A percentile compares a stretch with the other conserved stretches of the same genome.
Evolutionary conservation across 352 stramenopile species (phyloP).

Genomic region (Lagenidium giganteum): DNA sequence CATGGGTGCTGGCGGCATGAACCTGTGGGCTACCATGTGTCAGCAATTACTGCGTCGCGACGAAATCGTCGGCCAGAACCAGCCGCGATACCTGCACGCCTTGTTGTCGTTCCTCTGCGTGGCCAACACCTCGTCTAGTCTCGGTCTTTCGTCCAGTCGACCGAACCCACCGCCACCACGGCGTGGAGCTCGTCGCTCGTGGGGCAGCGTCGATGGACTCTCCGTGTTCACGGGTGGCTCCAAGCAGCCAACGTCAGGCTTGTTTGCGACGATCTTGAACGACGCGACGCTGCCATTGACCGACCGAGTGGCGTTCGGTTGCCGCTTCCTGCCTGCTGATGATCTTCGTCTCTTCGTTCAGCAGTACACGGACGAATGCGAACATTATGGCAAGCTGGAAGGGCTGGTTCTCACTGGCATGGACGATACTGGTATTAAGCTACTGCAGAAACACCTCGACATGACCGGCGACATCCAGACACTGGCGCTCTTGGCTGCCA

Average conservation of each 20-base stretch:
- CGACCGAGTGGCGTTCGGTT: constrained; percentile 87
- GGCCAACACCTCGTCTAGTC: constrained; percentile 24
- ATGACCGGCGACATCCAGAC: constrained; percentile 85
- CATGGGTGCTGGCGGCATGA: constrained; percentile 25
- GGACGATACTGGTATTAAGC: constrained; percentile 73
- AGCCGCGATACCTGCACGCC: constrained; percentile 62
- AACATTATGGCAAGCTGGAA: constrained; percentile 76
- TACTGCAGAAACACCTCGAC: constrained; percentile 89
- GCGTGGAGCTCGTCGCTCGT: constrained; percentile 25
- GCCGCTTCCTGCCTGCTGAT: constrained; percentile 71
- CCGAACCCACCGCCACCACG: constrained; percentile 20
- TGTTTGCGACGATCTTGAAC: constrained; percentile 71
- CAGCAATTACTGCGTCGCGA: constrained; percentile 59
- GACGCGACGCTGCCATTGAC: constrained; percentile 76
- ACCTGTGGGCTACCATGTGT: constrained; percentile 65
- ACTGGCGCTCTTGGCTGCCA: constrained; percentile 66
- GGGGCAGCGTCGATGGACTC: constrained; percentile 43
- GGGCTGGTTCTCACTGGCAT: constrained; percentile 86
- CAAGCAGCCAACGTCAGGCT: constrained; percentile 21
- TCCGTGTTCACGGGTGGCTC: constrained; percentile 21
- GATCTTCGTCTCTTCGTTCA: constrained; percentile 76
- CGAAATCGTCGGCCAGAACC: constrained; percentile 40
- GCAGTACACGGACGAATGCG: constrained; percentile 71
- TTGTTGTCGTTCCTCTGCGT: constrained; percentile 60
- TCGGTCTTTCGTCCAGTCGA: constrained; percentile 20